These are phyloP conservation scores for Lichtheimia ornata DNA, from an alignment of 371 early-diverging fungal genomes.

Conservation along the genomic window DNA sequence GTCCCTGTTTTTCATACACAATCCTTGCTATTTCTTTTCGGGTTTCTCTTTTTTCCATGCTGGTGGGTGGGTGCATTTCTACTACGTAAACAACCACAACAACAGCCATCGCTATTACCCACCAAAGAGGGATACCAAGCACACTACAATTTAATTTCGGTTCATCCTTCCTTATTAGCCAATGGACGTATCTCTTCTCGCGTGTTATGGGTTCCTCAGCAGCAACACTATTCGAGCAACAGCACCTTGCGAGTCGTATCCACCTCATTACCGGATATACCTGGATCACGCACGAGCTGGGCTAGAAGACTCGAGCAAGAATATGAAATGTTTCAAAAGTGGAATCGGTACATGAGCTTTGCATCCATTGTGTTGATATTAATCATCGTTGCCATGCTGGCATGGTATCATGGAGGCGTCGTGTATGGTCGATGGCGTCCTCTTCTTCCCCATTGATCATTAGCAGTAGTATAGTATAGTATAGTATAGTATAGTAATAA, in stretches of 20 bases:
- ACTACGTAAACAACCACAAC: neutral
- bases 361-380: slow-evolving; percentile 25
- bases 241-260: neutral
- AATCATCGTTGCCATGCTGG: slow-evolving; percentile 18
- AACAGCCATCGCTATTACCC: neutral
- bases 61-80: slow-evolving; percentile 48
- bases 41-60: slow-evolving; percentile 45
- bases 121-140: neutral
- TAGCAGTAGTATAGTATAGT: too few species aligned
- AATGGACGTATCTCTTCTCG: slow-evolving; percentile 27
- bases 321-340: slow-evolving; percentile 21
- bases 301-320: slow-evolving; percentile 8
- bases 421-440: too few species aligned
- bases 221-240: neutral
- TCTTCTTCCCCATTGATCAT: too few species aligned
- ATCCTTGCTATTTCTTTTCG: slow-evolving; percentile 44
- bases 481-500: too few species aligned
- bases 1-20: slow-evolving; percentile 41
- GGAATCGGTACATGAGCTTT: slow-evolving; percentile 34
- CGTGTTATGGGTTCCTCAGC: slow-evolving; percentile 15
- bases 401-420: slow-evolving; percentile 29
- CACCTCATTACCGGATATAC: neutral
- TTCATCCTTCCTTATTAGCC: slow-evolving; percentile 38
- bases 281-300: neutral
- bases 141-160: slow-evolving; percentile 8